Conservation (phyloP, 1,284 basidiomycete genomes). For the Coniferiporia sulphurascens region DNA sequence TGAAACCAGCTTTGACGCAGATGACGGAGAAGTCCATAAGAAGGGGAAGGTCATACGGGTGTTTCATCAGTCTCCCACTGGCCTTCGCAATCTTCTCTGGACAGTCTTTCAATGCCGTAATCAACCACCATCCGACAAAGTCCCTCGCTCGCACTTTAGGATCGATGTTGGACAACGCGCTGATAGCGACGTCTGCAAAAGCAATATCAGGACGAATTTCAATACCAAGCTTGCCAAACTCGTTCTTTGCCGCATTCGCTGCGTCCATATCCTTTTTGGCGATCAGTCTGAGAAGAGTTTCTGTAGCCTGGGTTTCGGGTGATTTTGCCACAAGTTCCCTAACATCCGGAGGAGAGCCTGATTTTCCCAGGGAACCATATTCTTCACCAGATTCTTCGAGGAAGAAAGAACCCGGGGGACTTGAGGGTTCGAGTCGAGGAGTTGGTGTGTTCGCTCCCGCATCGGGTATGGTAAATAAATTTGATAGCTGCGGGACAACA, state of each 20-base stretch:
- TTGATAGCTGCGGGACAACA: background rate
- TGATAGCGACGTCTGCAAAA: conserved; percentile 1
- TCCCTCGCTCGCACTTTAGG: background rate
- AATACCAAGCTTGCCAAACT: conserved; percentile 6
- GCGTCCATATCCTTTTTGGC: conserved; percentile 8
- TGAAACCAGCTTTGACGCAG: background rate
- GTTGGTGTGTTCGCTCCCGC: background rate
- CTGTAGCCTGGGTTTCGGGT: background rate
- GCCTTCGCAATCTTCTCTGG: background rate
- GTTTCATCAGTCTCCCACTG: background rate
- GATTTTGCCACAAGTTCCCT: background rate
- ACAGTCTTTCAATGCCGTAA: background rate
- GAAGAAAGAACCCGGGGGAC: background rate
- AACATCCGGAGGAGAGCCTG: background rate
- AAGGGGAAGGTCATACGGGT: conserved; percentile 13
- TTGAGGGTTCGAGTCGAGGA: background rate
- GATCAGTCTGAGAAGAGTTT: conserved; percentile 11
- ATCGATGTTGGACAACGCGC: background rate
- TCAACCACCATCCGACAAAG: conserved; percentile 13
- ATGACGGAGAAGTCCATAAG: conserved; percentile 13
- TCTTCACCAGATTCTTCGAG: conserved; percentile 10
- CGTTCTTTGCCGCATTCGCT: conserved; percentile 10
- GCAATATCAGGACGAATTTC: background rate
- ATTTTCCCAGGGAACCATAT: conserved; percentile 2
- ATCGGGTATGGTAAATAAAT: background rate